Conservation (phyloP, 2,329 filamentous ascomycete species). For the Penicillium frequentans region DNA sequence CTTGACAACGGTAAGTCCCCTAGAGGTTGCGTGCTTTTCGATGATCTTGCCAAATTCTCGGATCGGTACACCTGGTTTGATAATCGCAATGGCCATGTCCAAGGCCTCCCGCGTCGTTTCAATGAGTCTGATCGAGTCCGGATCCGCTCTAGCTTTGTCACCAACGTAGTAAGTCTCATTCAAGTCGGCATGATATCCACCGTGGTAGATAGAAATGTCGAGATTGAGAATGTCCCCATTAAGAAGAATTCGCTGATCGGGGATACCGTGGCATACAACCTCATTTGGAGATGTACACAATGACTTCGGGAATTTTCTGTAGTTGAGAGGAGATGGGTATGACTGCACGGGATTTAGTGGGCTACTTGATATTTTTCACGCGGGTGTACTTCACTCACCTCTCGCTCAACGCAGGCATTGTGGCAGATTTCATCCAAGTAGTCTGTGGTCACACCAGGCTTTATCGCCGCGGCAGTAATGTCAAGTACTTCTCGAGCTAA, state of each 20-base stretch:
- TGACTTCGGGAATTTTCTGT: constrained; percentile 90
- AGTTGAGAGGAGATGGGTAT: constrained; percentile 91
- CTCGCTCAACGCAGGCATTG: constrained; percentile 80
- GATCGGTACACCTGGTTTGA: constrained; percentile 84
- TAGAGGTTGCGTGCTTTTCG: constrained; percentile 80
- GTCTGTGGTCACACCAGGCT: constrained; percentile 86
- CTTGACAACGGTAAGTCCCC: constrained; percentile 77
- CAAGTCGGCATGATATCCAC: constrained; percentile 85
- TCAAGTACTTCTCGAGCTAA: constrained; percentile 84
- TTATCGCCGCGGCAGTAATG: constrained; percentile 74
- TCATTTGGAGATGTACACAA: constrained; percentile 91
- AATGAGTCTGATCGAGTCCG: constrained; percentile 78
- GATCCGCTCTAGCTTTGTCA: constrained; percentile 73
- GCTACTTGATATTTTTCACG: too few relatives aligned
- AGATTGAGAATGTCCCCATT: constrained; percentile 95
- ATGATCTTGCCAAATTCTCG: constrained; percentile 87
- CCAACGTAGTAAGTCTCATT: constrained; percentile 98
- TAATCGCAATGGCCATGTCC: constrained; percentile 77
- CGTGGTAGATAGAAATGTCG: constrained; percentile 86
- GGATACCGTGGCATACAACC: constrained; percentile 94
- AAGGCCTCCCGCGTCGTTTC: constrained; percentile 82
- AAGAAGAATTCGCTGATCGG: constrained; percentile 75
- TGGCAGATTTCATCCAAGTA: constrained; percentile 88
- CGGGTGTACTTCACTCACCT: constrained; percentile 57
- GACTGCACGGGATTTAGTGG: constrained; percentile 53